Percentiles rank a stretch among this genome's conserved stretches.
Conservation (phyloP, 2,329 filamentous ascomycete genomes). For the Aureobasidium musti region DNA sequence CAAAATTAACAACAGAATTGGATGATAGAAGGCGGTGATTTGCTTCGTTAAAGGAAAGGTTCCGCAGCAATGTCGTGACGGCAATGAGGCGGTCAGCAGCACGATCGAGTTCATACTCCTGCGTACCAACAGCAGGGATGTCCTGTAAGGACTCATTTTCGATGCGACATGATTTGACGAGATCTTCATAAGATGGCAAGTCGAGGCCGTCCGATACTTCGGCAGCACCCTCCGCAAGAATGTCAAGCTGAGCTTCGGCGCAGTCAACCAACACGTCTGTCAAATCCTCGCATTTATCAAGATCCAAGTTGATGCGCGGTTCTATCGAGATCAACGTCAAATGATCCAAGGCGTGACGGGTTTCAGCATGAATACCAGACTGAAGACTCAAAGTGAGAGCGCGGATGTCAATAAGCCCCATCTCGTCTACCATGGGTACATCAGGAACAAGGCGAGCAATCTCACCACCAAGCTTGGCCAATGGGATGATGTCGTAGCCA, state of each 20-base stretch:
- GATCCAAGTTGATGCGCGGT: conserved; percentile 62
- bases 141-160: conserved; percentile 74
- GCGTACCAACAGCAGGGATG: conserved; percentile 70
- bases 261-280: conserved; percentile 87
- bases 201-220: conserved; percentile 87
- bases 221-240: conserved; percentile 78
- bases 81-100: conserved; percentile 86
- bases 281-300: conserved; percentile 81
- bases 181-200: conserved; percentile 82
- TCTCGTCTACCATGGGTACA: conserved; percentile 70
- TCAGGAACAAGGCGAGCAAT: conserved; percentile 71
- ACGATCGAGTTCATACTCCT: conserved; percentile 78
- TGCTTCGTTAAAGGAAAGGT: conserved; percentile 80
- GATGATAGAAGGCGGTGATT: conserved; percentile 78
- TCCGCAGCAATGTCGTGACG: conserved; percentile 88
- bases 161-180: conserved; percentile 72
- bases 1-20: conserved; percentile 75
- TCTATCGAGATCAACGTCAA: conserved; percentile 71
- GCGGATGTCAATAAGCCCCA: conserved; percentile 87
- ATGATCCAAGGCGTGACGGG: conserved; percentile 85
- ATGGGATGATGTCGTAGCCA: conserved; percentile 68
- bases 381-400: conserved; percentile 87
- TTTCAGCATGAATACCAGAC: conserved; percentile 84
- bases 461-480: conserved; percentile 65
- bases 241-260: conserved; percentile 82